Conservation (phyloP, 2,329 filamentous ascomycete genomes). For the Talaromyces islandicus region DNA sequence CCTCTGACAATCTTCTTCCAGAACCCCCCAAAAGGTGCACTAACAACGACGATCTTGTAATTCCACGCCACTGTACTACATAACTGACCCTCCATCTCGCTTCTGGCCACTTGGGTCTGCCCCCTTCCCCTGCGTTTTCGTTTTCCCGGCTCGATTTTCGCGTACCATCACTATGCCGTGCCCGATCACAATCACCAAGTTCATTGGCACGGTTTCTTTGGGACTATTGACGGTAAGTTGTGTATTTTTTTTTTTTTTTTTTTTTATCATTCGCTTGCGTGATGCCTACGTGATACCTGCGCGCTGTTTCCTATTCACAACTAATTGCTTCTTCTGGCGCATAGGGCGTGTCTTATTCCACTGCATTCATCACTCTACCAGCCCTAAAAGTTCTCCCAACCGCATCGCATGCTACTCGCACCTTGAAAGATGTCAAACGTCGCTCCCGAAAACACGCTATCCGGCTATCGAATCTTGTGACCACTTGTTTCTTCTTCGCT, state of each 20-base stretch:
- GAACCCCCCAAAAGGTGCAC: not conserved
- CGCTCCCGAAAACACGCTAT: slow-evolving; percentile 61
- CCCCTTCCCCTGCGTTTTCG: not conserved
- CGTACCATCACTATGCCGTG: slow-evolving; percentile 53
- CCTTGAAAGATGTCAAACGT: slow-evolving; percentile 62
- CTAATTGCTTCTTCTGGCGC: not conserved
- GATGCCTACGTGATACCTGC: not conserved
- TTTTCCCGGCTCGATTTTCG: not conserved
- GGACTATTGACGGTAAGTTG: slow-evolving; percentile 75
- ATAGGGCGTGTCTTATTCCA: slow-evolving; percentile 83
- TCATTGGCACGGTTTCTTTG: slow-evolving; percentile 83
- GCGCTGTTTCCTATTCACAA: not conserved
- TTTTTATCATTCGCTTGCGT: too few species aligned
- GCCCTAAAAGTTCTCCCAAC: slow-evolving; percentile 75
- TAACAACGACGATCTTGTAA: not conserved
- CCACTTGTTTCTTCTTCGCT: slow-evolving; percentile 67
- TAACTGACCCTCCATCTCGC: not conserved
- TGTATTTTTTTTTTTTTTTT: slow-evolving; percentile 18
- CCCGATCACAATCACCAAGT: slow-evolving; percentile 75
- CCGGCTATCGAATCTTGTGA: slow-evolving; percentile 62
- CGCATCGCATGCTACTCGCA: slow-evolving; percentile 62
- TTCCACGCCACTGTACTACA: not conserved
- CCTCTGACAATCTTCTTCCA: not conserved
- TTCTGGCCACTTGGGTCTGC: not conserved
- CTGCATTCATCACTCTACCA: slow-evolving; percentile 71